A percentile compares a stretch with the other conserved stretches of the same genome.
Evolutionary conservation across 169 alveolate species (phyloP).

Genomic region (Ophryocystis elektroscirrha): DNA sequence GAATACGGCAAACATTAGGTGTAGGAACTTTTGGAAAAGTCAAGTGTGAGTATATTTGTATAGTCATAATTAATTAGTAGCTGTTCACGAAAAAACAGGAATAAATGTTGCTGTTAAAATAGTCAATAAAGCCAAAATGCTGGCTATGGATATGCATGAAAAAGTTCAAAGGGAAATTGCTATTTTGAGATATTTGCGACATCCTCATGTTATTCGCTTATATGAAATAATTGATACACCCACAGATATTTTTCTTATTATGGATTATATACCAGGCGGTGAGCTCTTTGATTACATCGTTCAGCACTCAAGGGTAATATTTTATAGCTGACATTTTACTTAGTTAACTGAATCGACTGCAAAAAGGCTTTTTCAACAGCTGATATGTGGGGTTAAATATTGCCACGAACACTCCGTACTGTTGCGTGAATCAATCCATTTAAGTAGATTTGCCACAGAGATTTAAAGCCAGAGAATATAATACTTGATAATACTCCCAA

Average conservation of each 20-base stretch:
- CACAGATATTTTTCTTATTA: slow-evolving; percentile 45
- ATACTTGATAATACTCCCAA: slow-evolving; percentile 39
- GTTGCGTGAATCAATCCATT: no score
- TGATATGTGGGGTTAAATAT: no score
- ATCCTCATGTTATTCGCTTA: slow-evolving; percentile 14
- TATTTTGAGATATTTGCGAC: slow-evolving; percentile 27
- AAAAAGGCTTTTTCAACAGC: no score
- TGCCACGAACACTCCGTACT: no score
- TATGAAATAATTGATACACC: slow-evolving; percentile 55
- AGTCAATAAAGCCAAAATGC: slow-evolving; percentile 54
- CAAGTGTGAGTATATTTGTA: slow-evolving; percentile 15
- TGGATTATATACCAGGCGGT: slow-evolving; percentile 54
- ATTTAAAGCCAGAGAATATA: slow-evolving; percentile 63
- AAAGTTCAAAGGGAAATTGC: slow-evolving; percentile 61
- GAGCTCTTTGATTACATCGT: slow-evolving; percentile 64
- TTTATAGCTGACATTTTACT: no score
- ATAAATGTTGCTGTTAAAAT: slow-evolving; percentile 68
- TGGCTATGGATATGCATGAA: slow-evolving; percentile 50
- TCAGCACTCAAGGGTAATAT: slow-evolving; percentile 35
- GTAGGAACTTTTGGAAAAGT: slow-evolving; percentile 85
- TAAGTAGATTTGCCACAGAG: slow-evolving; percentile 64
- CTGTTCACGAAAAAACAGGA: slow-evolving; percentile 46
- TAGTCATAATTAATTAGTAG: slow-evolving; percentile 15
- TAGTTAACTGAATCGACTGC: no score
- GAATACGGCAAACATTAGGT: slow-evolving; percentile 57